phyloP scores from a whole-genome alignment of 1,139 yeast species.

The Hyphopichia khmerensis region DNA sequence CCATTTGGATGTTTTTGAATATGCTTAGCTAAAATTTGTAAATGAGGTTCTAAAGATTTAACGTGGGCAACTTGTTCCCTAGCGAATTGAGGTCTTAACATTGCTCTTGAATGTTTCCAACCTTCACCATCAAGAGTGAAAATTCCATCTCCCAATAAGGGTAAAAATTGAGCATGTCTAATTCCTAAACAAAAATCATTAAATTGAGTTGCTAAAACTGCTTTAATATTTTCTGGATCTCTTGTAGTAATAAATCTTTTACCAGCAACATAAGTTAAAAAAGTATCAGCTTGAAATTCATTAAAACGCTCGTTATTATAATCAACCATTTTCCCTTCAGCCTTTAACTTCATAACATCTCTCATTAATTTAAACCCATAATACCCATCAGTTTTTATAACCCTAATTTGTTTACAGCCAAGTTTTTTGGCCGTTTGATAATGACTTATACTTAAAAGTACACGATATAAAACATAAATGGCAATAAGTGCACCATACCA shows the following conservation, averaged over 20 bases:
- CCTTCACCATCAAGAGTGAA: conserved; percentile 55
- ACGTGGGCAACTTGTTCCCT: conserved; percentile 56
- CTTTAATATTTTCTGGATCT: conserved; percentile 43
- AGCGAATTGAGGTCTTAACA: conserved; percentile 60
- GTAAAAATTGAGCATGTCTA: conserved; percentile 42
- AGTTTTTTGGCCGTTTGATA: conserved; percentile 10
- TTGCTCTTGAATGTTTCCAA: conserved; percentile 58
- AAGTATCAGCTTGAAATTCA: conserved; percentile 14
- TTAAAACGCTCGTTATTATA: conserved; percentile 15
- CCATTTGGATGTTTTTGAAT: conserved; percentile 27
- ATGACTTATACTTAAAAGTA: background rate
- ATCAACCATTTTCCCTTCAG: conserved; percentile 25
- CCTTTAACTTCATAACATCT: conserved; percentile 14
- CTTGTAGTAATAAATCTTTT: conserved; percentile 22
- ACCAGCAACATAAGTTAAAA: conserved; percentile 19
- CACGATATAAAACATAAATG: background rate
- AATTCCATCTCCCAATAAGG: conserved; percentile 56
- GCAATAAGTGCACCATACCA: conserved; percentile 1
- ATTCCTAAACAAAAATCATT: conserved; percentile 52
- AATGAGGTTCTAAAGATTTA: conserved; percentile 46
- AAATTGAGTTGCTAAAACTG: conserved; percentile 44
- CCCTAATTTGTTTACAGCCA: conserved; percentile 18
- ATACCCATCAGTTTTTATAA: conserved; percentile 12
- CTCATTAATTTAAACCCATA: conserved; percentile 24
- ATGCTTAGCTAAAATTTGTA: conserved; percentile 36